phyloP scores from a whole-genome alignment of 805 yeast genomes.

The Ogataea thermomethanolica region DNA sequence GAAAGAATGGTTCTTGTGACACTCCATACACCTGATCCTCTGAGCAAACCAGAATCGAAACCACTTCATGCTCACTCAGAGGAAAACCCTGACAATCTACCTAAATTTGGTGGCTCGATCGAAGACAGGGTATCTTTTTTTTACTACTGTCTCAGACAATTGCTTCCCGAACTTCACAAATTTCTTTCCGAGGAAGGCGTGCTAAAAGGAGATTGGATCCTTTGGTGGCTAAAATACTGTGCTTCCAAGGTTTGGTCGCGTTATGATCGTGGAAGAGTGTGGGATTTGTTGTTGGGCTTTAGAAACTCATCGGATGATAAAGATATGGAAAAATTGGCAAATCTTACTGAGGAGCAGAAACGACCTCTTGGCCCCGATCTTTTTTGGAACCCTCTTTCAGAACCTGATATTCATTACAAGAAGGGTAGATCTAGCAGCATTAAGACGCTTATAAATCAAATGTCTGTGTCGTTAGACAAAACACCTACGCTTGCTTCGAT shows the following conservation, averaged over 20 bases:
- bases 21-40: conserved; percentile 64
- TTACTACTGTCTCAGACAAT: conserved; percentile 55
- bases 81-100: conserved; percentile 20
- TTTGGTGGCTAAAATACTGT: conserved; percentile 93
- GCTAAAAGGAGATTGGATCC: conserved; percentile 80
- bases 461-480: conserved; percentile 23
- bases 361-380: conserved; percentile 52
- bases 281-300: conserved; percentile 88
- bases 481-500: conserved; percentile 30
- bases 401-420: conserved; percentile 18
- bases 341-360: conserved; percentile 21
- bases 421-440: conserved; percentile 31
- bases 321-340: conserved; percentile 24
- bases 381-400: conserved; percentile 51
- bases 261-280: conserved; percentile 77
- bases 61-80: conserved; percentile 5
- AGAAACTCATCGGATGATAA: conserved; percentile 36
- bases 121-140: conserved; percentile 69
- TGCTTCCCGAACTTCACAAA: conserved; percentile 71
- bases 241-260: conserved; percentile 84
- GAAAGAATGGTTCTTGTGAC: conserved; percentile 75
- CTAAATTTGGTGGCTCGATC: conserved; percentile 51
- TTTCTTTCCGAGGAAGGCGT: conserved; percentile 78
- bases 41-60: conserved; percentile 20
- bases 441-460: conserved; percentile 27